Base-by-base conservation (phyloP, 148 eudicot genomes). In the Limonium bicolor region DNA sequence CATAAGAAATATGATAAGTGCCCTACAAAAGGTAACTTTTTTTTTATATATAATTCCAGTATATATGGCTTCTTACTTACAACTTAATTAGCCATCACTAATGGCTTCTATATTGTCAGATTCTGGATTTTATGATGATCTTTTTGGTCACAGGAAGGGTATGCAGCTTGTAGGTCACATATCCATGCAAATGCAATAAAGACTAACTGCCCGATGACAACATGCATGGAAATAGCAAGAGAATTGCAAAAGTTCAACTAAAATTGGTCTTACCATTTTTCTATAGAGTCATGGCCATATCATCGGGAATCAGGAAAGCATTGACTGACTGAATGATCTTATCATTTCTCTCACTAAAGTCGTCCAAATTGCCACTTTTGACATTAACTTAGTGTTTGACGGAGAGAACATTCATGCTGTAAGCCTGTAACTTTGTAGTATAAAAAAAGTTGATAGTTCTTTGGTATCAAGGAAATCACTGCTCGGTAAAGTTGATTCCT, bases 151-250 rank as follows among this genome's bases (percentile, higher is more conserved):
- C 77, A 90, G 97, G 78, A 73, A 41, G 97, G 97, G 17, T 90
- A 73, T 70, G 78, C 63, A 42, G 82, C 69, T 26, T 57, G 76
- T 36, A 68, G 97, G 56, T 90, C 95, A 8, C 97, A 90, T 51
- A 84, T 90, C 25, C 58, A 52, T 41, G 25, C 78, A 4, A 80
- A 77, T 45, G 81, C 97, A 17, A 65, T 90, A 48, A 90, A 90
- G 72, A 90, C 97, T 23, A 80, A 84, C 56, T 90, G 88, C 48
- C 70, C 97, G 5, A 77, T 77, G 93, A 60, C 74, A 12, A 62
- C 50, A 21, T 84, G 93, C 36, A 57, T 90, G 37, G 63, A 60
- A 48, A 53, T 84, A 11, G 81, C 64, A 7, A 71, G 56, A 62
- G 82, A 84, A 52, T 66, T 83, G 22, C 61, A 35, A 39, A 25